These are phyloP conservation scores for Clonostachys rhizophaga DNA, from an alignment of 2,329 filamentous ascomycete species.

Conservation along the genomic window DNA sequence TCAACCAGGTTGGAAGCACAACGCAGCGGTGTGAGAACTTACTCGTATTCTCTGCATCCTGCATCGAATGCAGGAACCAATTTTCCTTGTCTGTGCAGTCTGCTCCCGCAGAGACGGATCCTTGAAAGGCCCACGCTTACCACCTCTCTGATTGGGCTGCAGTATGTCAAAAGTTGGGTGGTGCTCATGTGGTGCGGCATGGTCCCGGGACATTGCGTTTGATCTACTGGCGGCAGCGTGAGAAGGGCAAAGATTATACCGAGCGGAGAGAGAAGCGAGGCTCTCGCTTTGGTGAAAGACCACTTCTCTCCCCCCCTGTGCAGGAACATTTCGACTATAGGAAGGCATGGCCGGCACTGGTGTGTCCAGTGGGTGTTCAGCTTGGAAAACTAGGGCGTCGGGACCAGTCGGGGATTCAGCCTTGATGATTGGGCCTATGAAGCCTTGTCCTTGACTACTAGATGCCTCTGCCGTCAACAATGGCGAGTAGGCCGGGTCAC, in stretches of 20 bases:
- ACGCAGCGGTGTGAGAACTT: constrained; percentile 17
- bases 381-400: no score
- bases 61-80: constrained; percentile 56
- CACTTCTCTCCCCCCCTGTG: no score
- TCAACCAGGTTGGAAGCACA: neutral
- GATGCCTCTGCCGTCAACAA: neutral
- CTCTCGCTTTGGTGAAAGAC: no score
- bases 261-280: neutral
- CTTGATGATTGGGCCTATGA: no score
- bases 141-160: constrained; percentile 20
- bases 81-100: constrained; percentile 52
- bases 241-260: neutral
- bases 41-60: constrained; percentile 59
- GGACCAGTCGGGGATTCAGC: no score
- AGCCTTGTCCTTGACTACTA: no score
- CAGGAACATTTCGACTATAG: no score
- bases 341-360: no score
- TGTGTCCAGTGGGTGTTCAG: no score
- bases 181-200: constrained; percentile 11
- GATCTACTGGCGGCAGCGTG: neutral
- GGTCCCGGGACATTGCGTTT: constrained; percentile 8
- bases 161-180: constrained; percentile 18
- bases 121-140: constrained; percentile 48
- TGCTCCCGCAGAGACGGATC: constrained; percentile 43
- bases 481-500: neutral